Evolutionary conservation across 2,329 filamentous ascomycete species (phyloP), one percentile per base, ranked within the genome.

Genomic region (Clonostachys solani): DNA sequence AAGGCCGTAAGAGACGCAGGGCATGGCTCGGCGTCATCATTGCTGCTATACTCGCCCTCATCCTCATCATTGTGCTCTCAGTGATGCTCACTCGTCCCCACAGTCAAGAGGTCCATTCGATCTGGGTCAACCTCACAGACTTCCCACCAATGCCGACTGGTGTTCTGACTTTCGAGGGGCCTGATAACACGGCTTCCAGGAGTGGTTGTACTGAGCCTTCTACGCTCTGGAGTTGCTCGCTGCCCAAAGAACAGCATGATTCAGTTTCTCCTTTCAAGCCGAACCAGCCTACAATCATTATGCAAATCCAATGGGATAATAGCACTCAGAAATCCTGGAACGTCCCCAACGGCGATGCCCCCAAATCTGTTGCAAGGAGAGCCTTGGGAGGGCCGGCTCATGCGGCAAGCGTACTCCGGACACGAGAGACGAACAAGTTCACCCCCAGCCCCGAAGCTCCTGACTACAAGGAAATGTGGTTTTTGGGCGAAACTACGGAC

Each of bases 91-190:
- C 56, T n/a, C 56, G 58, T 19, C 54, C 52, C 12, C 55, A 59
- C 16, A 34, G 49, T n/a, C 40, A 53, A n/a, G 54, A 56, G 44
- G 45, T 53, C 9, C 66, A 67, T n/a, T 74, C 72, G 2, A 72
- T 73, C 45, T 96, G 89, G 86, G 74, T 96, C 48, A 96, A 95
- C 60, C 64, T 95, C 51, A 95, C 92, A 2, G 83, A 84, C 44
- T 96, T 89, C 55, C 92, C 92, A 16, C 86, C 91, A 0, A 89
- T 96, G 58, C 89, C 89, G 2, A 92, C 88, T 0, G 92, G 92
- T 0, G 77, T 92, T 16, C 77, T 89, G 50, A 95, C 89, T 0
- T 78, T 96, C 15, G 80, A 87, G 15, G 86, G 86, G 6, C 82
- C 90, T 0, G 80, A 88, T 54, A 83, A 86, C 44, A 77, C 78